These are phyloP conservation scores for Euptelea pleiosperma DNA, from an alignment of 164 flowering plant genomes.

Conservation along the genomic window DNA sequence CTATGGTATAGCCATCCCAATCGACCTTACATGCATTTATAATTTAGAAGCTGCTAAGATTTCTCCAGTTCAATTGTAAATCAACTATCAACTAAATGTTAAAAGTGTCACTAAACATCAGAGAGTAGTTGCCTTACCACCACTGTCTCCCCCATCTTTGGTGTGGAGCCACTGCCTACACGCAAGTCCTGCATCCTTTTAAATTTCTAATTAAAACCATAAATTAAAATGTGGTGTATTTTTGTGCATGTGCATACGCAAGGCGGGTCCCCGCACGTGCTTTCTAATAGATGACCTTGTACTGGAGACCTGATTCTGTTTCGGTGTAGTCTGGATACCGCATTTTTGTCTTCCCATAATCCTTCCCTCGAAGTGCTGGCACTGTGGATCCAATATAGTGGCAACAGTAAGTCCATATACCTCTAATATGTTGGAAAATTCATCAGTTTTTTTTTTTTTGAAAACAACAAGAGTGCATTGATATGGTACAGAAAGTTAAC, in stretches of 20 bases:
- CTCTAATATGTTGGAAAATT: neutral
- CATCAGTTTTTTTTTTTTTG: neutral
- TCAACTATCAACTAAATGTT: neutral
- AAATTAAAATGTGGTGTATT: neutral
- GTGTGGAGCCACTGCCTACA: constrained; percentile 71
- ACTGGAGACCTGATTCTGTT: constrained; percentile 88
- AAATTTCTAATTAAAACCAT: constrained; percentile 20
- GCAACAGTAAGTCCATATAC: constrained; percentile 16
- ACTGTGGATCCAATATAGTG: constrained; percentile 37
- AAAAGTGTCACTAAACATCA: neutral
- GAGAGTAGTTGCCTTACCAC: constrained; percentile 54
- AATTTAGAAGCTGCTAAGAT: constrained; percentile 11
- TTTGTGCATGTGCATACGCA: constrained; percentile 7
- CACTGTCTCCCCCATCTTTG: constrained; percentile 84
- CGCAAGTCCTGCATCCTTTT: constrained; percentile 74
- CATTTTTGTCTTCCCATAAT: constrained; percentile 91
- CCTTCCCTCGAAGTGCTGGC: constrained; percentile 92
- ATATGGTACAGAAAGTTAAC: neutral
- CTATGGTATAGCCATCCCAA: constrained; percentile 98
- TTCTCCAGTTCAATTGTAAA: constrained; percentile 9
- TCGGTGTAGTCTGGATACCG: constrained; percentile 75
- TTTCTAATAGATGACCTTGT: constrained; percentile 53
- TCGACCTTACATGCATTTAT: constrained; percentile 51
- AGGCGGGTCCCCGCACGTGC: neutral
- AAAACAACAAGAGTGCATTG: neutral